Evolutionary conservation across 1,284 basidiomycete species (phyloP).

Genomic region (Leucoagaricus sp.): DNA sequence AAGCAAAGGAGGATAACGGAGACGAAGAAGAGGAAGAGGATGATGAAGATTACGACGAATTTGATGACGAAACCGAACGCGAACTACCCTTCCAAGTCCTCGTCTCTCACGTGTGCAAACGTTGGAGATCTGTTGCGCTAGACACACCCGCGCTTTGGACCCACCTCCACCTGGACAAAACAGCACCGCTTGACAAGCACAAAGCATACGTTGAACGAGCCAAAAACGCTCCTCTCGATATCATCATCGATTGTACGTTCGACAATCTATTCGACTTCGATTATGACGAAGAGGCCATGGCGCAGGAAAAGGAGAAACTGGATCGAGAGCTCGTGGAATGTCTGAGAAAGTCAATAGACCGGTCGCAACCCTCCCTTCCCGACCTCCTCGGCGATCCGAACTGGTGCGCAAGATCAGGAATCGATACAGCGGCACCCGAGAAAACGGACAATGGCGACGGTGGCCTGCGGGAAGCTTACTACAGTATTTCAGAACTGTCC

Average conservation of each 20-base stretch:
- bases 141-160: slow-evolving; percentile 38
- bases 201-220: slow-evolving; percentile 46
- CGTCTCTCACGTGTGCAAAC: slow-evolving; percentile 40
- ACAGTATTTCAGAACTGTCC: slow-evolving; percentile 28
- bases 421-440: neutral
- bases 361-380: slow-evolving; percentile 3
- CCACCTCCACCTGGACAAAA: slow-evolving; percentile 30
- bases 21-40: slow-evolving; percentile 26
- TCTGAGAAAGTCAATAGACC: slow-evolving; percentile 19
- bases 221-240: slow-evolving; percentile 45
- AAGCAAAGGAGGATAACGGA: slow-evolving; percentile 23
- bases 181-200: slow-evolving; percentile 40
- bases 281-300: slow-evolving; percentile 13
- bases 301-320: slow-evolving; percentile 14
- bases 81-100: slow-evolving; percentile 37
- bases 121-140: slow-evolving; percentile 38
- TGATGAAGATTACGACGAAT: slow-evolving; percentile 28
- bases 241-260: slow-evolving; percentile 40
- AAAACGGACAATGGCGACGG: no score
- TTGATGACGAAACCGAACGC: slow-evolving; percentile 21
- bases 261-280: slow-evolving; percentile 24
- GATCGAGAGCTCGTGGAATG: slow-evolving; percentile 20
- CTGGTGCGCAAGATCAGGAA: slow-evolving; percentile 9
- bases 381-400: slow-evolving; percentile 16
- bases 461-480: slow-evolving; percentile 20